phyloP scores from a whole-genome alignment of 129 eudicot species.

The Helianthus annuus region DNA sequence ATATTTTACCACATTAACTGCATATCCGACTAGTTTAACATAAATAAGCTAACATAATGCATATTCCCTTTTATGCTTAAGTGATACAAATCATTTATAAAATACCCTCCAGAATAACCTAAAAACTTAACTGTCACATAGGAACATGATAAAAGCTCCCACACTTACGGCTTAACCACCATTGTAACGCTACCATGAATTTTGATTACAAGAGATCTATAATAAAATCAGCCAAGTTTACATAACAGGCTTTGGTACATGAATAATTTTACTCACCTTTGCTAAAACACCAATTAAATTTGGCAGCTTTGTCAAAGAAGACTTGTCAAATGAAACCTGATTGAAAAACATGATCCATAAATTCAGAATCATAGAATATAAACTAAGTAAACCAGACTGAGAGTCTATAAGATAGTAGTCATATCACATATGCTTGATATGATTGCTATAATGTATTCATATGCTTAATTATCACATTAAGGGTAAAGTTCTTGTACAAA shows the following conservation, averaged over 20 bases:
- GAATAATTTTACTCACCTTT: constrained; percentile 52
- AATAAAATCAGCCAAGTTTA: constrained; percentile 2
- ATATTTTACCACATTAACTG: too few species aligned
- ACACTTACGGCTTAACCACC: constrained; percentile 2
- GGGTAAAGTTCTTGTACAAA: too few species aligned
- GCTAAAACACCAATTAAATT: constrained; percentile 54
- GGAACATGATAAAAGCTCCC: too few species aligned
- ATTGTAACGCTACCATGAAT: not conserved
- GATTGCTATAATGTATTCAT: too few species aligned
- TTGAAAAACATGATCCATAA: constrained; percentile 24
- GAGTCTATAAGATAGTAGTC: constrained; percentile 13
- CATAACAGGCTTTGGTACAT: constrained; percentile 13
- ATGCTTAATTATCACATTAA: too few species aligned
- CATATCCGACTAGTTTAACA: too few species aligned
- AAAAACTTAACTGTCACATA: too few species aligned
- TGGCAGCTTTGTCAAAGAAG: constrained; percentile 44
- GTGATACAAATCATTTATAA: constrained; percentile 13
- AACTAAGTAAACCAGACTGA: not conserved
- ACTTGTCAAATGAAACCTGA: constrained; percentile 59
- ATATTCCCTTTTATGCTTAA: not conserved
- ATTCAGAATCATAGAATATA: constrained; percentile 13
- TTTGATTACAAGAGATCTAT: not conserved
- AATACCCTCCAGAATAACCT: not conserved
- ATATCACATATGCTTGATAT: not conserved
- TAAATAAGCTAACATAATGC: constrained; percentile 1